A percentile compares a stretch with the other conserved stretches of the same genome.
Conservation (phyloP, 1,284 basidiomycete species). For the Athelia sp. region DNA sequence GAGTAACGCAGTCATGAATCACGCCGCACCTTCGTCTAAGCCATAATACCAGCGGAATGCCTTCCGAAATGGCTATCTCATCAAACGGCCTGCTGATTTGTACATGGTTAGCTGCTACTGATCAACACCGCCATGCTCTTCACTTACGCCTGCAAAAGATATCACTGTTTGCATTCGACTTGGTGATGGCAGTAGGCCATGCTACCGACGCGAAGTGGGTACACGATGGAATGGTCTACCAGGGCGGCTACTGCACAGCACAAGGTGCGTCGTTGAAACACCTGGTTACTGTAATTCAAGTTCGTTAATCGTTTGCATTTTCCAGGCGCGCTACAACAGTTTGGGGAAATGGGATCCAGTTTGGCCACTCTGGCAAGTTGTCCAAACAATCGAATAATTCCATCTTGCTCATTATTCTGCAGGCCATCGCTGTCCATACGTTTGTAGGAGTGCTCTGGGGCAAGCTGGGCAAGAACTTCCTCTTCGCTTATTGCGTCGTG, state of each 20-base stretch:
- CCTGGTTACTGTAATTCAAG: neutral
- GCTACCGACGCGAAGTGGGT: conserved; percentile 6
- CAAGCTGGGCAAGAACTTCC: conserved; percentile 3
- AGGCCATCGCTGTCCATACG: conserved; percentile 15
- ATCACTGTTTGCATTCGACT: conserved; percentile 9
- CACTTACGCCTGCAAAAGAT: conserved; percentile 1
- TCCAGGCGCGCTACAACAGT: conserved; percentile 13
- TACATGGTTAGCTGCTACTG: neutral
- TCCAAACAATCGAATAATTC: neutral
- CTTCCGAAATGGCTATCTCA: neutral
- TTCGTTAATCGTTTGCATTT: neutral
- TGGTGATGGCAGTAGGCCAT: conserved; percentile 6
- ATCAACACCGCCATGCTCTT: neutral
- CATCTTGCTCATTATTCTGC: neutral
- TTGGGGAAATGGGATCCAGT: conserved; percentile 14
- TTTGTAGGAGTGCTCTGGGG: conserved; percentile 13
- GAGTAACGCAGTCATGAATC: neutral
- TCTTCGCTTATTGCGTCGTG: conserved; percentile 8
- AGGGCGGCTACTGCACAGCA: conserved; percentile 7
- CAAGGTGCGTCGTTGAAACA: conserved; percentile 5
- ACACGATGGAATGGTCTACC: conserved; percentile 4
- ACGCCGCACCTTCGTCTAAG: no score
- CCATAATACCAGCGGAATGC: neutral
- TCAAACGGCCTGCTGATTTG: neutral
- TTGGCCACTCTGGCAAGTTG: conserved; percentile 14